Evolutionary conservation across 1,284 basidiomycete genomes (phyloP).

Genomic region (Gymnopus androsaceus): DNA sequence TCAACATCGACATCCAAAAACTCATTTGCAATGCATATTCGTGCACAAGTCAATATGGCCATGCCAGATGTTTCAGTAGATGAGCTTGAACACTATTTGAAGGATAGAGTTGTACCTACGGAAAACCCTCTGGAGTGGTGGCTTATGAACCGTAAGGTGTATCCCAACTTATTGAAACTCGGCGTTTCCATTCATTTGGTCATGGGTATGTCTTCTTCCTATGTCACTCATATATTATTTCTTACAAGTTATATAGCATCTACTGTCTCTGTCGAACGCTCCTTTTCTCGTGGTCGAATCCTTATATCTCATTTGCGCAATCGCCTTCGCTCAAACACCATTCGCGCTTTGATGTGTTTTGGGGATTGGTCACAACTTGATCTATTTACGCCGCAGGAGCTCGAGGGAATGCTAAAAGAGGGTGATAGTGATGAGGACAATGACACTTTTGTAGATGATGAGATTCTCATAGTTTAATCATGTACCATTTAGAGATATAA

Average conservation of each 20-base stretch:
- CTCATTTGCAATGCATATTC: not conserved
- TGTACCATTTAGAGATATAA: no score
- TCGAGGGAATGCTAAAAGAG: not conserved
- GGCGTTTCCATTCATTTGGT: not conserved
- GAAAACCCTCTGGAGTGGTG: no score
- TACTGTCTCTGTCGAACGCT: not conserved
- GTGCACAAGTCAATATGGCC: not conserved
- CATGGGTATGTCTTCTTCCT: not conserved
- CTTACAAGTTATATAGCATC: not conserved
- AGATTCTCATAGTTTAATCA: not conserved
- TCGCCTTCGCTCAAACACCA: constrained; percentile 22
- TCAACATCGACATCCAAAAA: no score
- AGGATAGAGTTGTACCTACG: not conserved
- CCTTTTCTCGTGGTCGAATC: no score
- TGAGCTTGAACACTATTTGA: not conserved
- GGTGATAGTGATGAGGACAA: no score
- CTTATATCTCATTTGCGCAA: constrained; percentile 25
- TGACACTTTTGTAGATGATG: not conserved
- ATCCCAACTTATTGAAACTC: not conserved
- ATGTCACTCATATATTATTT: not conserved
- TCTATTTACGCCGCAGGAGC: not conserved
- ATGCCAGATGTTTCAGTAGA: not conserved
- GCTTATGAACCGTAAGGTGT: not conserved
- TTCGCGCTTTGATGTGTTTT: constrained; percentile 26
- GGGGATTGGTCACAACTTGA: constrained; percentile 20